A percentile compares a stretch with the other conserved stretches of the same genome.
These are phyloP conservation scores for Pythium vanterpoolii DNA, from an alignment of 352 stramenopile genomes.

Conservation along the genomic window DNA sequence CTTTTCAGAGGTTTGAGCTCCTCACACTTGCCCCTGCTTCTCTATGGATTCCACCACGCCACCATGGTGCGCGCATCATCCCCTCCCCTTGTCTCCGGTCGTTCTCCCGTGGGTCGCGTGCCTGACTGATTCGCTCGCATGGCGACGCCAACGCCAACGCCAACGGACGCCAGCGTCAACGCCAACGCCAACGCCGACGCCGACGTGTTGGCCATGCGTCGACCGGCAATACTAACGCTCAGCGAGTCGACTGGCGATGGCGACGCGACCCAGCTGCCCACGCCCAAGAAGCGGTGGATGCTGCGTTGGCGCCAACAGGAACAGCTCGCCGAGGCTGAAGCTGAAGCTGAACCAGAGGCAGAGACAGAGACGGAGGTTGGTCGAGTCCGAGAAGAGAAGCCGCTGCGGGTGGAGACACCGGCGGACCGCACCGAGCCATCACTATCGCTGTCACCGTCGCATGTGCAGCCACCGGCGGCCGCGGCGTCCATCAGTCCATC, in stretches of 20 bases:
- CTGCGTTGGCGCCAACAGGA: constrained; percentile 48
- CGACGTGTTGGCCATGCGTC: background rate
- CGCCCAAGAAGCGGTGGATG: constrained; percentile 80
- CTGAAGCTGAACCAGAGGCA: background rate
- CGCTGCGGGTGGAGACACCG: background rate
- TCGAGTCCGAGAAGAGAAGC: background rate
- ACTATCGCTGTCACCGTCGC: background rate
- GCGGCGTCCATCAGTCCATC: constrained; percentile 26
- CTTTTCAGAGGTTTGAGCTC: background rate
- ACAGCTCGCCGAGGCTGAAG: background rate
- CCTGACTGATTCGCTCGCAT: background rate
- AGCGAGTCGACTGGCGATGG: background rate
- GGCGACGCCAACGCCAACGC: background rate
- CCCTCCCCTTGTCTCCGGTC: background rate
- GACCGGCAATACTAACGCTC: background rate
- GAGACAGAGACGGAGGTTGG: background rate
- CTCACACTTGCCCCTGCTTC: background rate
- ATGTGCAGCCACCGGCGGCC: background rate
- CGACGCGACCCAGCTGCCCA: constrained; percentile 31
- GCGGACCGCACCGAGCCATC: background rate
- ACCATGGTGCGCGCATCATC: background rate
- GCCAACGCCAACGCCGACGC: too few species aligned
- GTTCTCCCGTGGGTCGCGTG: background rate
- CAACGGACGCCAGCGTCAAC: too few species aligned
- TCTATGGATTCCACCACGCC: background rate